phyloP scores from a whole-genome alignment of 2,329 filamentous ascomycete species.

The Ampelomyces quisqualis region DNA sequence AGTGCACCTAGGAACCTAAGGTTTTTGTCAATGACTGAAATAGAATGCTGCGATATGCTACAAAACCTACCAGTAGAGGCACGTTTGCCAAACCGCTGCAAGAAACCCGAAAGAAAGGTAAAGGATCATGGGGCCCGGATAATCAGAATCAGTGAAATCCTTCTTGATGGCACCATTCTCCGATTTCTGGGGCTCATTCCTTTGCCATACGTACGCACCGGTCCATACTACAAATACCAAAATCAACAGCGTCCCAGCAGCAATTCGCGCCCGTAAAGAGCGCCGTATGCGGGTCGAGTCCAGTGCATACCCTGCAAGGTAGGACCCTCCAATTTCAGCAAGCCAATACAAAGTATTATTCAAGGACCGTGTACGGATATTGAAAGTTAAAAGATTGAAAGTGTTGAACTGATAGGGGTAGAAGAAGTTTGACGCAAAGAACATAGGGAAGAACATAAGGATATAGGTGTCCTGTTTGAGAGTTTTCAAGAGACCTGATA shows the following conservation, averaged over 20 bases:
- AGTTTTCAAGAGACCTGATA: conserved; percentile 71
- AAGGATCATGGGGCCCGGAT: conserved; percentile 76
- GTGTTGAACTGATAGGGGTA: conserved; percentile 75
- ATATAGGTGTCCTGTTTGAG: conserved; percentile 68
- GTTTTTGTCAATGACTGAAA: conserved; percentile 2
- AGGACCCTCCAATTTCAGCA: conserved; percentile 72
- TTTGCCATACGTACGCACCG: conserved; percentile 74
- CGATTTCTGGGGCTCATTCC: conserved; percentile 47
- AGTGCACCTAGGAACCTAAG: conserved; percentile 82
- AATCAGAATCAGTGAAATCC: conserved; percentile 62
- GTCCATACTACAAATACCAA: conserved; percentile 78
- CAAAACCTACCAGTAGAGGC: conserved; percentile 71
- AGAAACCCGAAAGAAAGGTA: conserved; percentile 87
- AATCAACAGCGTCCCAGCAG: conserved; percentile 60
- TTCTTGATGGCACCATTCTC: conserved; percentile 10
- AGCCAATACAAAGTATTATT: conserved; percentile 75
- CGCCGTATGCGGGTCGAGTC: conserved; percentile 60
- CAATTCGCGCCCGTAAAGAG: conserved; percentile 63
- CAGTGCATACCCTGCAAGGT: conserved; percentile 67
- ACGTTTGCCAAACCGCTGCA: conserved; percentile 85
- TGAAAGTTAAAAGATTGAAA: conserved; percentile 68
- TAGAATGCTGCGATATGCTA: background rate
- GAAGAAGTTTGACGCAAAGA: conserved; percentile 74
- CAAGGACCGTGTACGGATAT: conserved; percentile 67
- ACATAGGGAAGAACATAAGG: conserved; percentile 73